Conservation (phyloP, 1,284 basidiomycete species). For the Phenoliferia sp. region DNA sequence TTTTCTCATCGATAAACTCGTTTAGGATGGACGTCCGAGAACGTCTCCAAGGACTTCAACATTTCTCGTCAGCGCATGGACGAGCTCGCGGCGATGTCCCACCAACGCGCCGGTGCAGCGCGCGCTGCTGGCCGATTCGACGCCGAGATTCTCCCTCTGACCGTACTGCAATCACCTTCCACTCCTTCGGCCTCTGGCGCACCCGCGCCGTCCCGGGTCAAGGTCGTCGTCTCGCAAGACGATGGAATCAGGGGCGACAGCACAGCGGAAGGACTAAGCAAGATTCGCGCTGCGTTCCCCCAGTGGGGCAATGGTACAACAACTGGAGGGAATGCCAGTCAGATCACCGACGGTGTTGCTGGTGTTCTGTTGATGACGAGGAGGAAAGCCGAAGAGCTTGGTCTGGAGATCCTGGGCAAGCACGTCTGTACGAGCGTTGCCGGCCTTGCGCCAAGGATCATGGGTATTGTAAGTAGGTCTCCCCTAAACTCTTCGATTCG, state of each 20-base stretch:
- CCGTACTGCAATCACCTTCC: conserved; percentile 23
- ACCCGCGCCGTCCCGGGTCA: conserved; percentile 43
- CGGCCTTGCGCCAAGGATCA: conserved; percentile 50
- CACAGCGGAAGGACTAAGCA: conserved; percentile 62
- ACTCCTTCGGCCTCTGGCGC: conserved; percentile 2
- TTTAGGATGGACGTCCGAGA: conserved; percentile 73
- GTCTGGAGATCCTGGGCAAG: conserved; percentile 68
- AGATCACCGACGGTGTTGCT: conserved; percentile 80
- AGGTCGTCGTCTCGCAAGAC: conserved; percentile 62
- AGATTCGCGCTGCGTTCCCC: conserved; percentile 75
- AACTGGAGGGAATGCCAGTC: conserved; percentile 81
- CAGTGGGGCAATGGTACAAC: conserved; percentile 74
- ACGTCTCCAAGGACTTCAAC: conserved; percentile 53
- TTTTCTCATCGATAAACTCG: background rate
- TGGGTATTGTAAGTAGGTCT: conserved; percentile 52
- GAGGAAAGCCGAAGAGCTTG: conserved; percentile 71
- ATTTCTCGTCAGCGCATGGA: conserved; percentile 81
- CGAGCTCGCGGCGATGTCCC: conserved; percentile 69
- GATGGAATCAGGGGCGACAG: conserved; percentile 77
- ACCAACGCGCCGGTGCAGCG: conserved; percentile 64
- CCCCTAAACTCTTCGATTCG: conserved; percentile 1
- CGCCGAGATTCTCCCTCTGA: conserved; percentile 75
- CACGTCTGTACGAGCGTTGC: conserved; percentile 68
- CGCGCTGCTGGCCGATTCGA: conserved; percentile 61
- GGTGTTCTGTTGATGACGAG: conserved; percentile 82